Base-by-base conservation (phyloP, 1,284 basidiomycete species). In the Ceraceosorus guamensis region DNA sequence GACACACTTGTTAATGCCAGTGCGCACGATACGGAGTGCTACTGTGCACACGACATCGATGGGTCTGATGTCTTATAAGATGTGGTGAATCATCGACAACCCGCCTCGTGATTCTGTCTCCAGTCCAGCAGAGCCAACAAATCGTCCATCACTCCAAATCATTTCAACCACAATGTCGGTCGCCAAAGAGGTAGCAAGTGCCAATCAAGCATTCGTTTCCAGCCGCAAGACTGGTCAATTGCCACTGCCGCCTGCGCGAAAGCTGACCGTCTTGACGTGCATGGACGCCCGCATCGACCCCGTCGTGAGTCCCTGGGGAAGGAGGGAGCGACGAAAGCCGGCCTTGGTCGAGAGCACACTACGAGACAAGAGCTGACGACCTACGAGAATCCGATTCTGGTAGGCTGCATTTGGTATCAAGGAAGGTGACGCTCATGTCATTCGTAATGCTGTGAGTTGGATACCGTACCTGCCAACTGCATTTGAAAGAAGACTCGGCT, bases 351-450 rank as follows among this genome's bases (percentile, higher is more conserved):
- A n/a, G n/a, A n/a, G n/a, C n/a, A n/a, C n/a, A n/a, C n/a, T 46
- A 46, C 6, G 30, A 46, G 44, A 6, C 30, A 30, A 6, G 18
- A 18, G 18, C 6, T 46, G 4, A 4, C 30, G 30, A 46, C 30
- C n/a, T 13, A 44, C 13, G n/a, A 13, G 30, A 18, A 46, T 46
- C 30, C 6, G 30, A 6, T 4, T 30, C 6, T 46, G 18, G 6
- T 46, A 18, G 8, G 52, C 44, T 24, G 52, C 52, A 2, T 44
- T 58, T 16, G 56, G 56, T 5, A 32, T 58, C 44, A 48, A 49
- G 46, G 52, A 55, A 55, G 56, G 56, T 44, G 51, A 58, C 30
- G 53, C 56, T 16, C 56, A 58, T 44, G 53, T 58, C 4, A 53
- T 58, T 18, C 33, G 53, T 7, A 10, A 16, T 10, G 39, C 39